phyloP scores from a whole-genome alignment of 345 rosid genomes.

The Brassica juncea region DNA sequence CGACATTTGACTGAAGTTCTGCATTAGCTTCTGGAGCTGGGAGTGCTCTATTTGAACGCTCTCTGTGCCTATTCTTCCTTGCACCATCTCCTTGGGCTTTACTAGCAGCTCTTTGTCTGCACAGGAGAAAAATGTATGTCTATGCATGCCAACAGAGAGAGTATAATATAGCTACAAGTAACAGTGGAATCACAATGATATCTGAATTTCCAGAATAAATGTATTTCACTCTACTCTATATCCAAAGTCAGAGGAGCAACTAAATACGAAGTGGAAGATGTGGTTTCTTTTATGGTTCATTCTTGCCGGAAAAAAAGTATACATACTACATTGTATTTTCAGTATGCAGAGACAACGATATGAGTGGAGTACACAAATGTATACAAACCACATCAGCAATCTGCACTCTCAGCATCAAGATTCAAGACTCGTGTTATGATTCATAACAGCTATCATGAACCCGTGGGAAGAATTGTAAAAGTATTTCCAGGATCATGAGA shows the following conservation, averaged over 20 bases:
- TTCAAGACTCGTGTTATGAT: background rate
- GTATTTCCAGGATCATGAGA: background rate
- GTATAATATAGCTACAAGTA: background rate
- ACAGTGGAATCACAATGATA: background rate
- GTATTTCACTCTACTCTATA: background rate
- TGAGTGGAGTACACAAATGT: background rate
- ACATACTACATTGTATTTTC: too few species aligned
- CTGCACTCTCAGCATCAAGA: constrained; percentile 1
- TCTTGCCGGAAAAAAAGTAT: too few species aligned
- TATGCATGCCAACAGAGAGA: background rate
- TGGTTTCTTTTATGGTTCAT: too few species aligned
- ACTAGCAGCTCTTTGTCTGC: constrained; percentile 79
- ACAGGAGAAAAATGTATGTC: constrained; percentile 19
- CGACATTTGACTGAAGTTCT: constrained; percentile 84
- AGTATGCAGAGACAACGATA: background rate
- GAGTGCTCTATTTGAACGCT: constrained; percentile 49
- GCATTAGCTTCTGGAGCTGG: constrained; percentile 96
- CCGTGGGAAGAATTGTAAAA: background rate
- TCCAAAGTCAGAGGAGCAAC: background rate
- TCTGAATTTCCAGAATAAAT: constrained; percentile 8
- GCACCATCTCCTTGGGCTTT: constrained; percentile 75
- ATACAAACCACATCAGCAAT: background rate
- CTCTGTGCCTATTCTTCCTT: constrained; percentile 72
- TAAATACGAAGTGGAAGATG: too few species aligned
- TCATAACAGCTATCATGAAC: background rate